Percentiles rank a stretch among this genome's conserved stretches.
Conservation (phyloP, 2,329 filamentous ascomycete species). For the Colletotrichum graminicola region DNA sequence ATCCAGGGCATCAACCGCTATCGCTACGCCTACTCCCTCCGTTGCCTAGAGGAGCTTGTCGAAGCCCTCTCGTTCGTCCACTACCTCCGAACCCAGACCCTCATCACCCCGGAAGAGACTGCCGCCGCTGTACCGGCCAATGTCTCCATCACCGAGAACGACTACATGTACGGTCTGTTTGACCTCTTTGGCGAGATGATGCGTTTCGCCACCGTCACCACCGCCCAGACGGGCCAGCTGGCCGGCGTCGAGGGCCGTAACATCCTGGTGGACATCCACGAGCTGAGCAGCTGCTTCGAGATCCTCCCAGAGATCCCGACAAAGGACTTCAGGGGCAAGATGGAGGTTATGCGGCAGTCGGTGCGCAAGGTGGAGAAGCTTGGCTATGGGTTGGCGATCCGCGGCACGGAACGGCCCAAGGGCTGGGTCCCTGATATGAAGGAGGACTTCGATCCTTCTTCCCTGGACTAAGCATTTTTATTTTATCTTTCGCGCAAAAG, state of each 20-base stretch:
- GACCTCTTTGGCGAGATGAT: slow-evolving; percentile 97
- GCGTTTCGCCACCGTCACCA: slow-evolving; percentile 91
- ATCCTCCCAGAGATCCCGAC: slow-evolving; percentile 71
- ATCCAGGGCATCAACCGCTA: slow-evolving; percentile 83
- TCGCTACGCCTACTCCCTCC: slow-evolving; percentile 84
- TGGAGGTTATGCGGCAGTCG: slow-evolving; percentile 86
- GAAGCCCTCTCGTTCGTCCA: slow-evolving; percentile 91
- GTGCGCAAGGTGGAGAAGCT: slow-evolving; percentile 95
- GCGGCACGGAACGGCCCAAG: slow-evolving; percentile 88
- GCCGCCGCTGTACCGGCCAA: slow-evolving; percentile 60
- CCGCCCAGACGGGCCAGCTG: slow-evolving; percentile 77
- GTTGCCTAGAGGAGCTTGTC: slow-evolving; percentile 93
- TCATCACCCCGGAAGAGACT: slow-evolving; percentile 78
- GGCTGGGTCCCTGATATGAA: slow-evolving; percentile 89
- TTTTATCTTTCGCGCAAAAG: too few species aligned
- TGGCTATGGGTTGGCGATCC: slow-evolving; percentile 87
- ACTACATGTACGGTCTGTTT: slow-evolving; percentile 92
- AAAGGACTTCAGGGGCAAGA: slow-evolving; percentile 79
- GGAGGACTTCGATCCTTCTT: slow-evolving; percentile 44
- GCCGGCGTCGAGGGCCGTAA: slow-evolving; percentile 60
- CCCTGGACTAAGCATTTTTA: slow-evolving; percentile 13
- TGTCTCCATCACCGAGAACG: slow-evolving; percentile 79
- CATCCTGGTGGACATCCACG: slow-evolving; percentile 84
- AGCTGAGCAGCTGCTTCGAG: slow-evolving; percentile 82
- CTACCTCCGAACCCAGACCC: slow-evolving; percentile 82